Percentiles rank a stretch among this genome's conserved stretches.
These are phyloP conservation scores for Kwoniella dejecticola DNA, from an alignment of 768 basidiomycete species.

Conservation along the genomic window DNA sequence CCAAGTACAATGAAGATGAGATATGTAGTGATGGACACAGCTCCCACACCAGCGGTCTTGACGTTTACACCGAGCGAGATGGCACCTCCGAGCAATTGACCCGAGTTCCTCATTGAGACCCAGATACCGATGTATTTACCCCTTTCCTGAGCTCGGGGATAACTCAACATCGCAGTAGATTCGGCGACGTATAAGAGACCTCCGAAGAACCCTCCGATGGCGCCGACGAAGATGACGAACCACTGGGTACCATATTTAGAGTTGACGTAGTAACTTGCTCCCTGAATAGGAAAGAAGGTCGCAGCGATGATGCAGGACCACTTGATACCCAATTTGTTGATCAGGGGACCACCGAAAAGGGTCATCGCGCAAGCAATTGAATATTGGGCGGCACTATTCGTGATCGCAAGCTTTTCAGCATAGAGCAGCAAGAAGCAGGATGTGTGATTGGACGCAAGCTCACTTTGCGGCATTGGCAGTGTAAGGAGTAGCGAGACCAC, in stretches of 20 bases:
- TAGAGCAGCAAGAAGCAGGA: no score
- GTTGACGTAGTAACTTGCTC: conserved; percentile 26
- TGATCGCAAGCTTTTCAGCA: no score
- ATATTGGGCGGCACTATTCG: conserved; percentile 13
- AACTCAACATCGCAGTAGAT: conserved; percentile 10
- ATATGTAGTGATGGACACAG: conserved; percentile 10
- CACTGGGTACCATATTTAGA: conserved; percentile 9
- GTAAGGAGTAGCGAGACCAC: conserved; percentile 32
- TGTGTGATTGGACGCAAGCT: no score
- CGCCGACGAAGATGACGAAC: conserved; percentile 12
- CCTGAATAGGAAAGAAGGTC: conserved; percentile 20
- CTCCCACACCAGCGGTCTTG: not conserved
- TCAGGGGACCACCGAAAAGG: conserved; percentile 39
- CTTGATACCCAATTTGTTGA: conserved; percentile 38
- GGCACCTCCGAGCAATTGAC: conserved; percentile 12
- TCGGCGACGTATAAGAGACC: conserved; percentile 16
- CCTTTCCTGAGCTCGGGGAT: conserved; percentile 9
- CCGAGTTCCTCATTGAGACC: conserved; percentile 15
- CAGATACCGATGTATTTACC: conserved; percentile 11
- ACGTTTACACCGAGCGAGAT: conserved; percentile 10
- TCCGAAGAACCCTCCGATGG: not conserved
- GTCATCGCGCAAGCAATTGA: conserved; percentile 22
- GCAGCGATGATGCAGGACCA: conserved; percentile 31
- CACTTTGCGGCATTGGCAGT: conserved; percentile 25
- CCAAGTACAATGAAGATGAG: conserved; percentile 2